Base-by-base conservation (phyloP, 2,329 filamentous ascomycete genomes). In the Epichloe aotearoae region DNA sequence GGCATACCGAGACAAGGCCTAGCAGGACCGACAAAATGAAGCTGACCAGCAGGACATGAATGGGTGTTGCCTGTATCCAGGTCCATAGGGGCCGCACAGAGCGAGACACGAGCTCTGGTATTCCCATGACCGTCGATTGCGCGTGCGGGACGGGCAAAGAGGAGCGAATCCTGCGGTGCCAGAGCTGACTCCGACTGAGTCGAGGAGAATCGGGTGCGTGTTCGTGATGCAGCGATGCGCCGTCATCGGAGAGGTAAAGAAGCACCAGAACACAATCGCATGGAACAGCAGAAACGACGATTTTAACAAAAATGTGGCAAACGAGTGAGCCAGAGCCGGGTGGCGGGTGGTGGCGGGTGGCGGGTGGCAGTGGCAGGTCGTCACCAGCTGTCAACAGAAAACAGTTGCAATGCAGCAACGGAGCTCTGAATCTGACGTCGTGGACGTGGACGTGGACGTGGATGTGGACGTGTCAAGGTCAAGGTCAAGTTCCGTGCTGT, bases 1-100 rank as follows among this genome's bases (percentile, higher is more conserved):
- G 37, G 19, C 49, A 50, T 69, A 76, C 73, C 49, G 59, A 57
- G 30, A 69, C 61, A 41, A 75, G 62, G 1, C 58, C 64, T 19
- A 66, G 23, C 1, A 65, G 52, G 12, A 66, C 50, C 42, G 70
- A 55, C 15, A 62, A 62, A 7, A 67, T 49, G 50, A 66, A 57
- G 38, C 69, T 58, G 2, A 65, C 61, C 10, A 73, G 43, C 4
- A 74, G 56, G 5, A 71, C 54, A 52, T 70, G 61, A 17, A 67
- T 53, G 3, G 73, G 70, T 14, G 66, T 68, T 19, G 68, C 66
- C 50, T 61, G 60, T 37, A 66, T 56, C 58, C 66, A 66, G 7
- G 59, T 59, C 55, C 61, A 66, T n/a, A 69, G 57, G 44, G 64
- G 61, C 52, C 57, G 58, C 51, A 68, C 53, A 52, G 68, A 60